Evolutionary conservation across 805 yeast species (phyloP).

Genomic region (Blastobotrys parvus): DNA sequence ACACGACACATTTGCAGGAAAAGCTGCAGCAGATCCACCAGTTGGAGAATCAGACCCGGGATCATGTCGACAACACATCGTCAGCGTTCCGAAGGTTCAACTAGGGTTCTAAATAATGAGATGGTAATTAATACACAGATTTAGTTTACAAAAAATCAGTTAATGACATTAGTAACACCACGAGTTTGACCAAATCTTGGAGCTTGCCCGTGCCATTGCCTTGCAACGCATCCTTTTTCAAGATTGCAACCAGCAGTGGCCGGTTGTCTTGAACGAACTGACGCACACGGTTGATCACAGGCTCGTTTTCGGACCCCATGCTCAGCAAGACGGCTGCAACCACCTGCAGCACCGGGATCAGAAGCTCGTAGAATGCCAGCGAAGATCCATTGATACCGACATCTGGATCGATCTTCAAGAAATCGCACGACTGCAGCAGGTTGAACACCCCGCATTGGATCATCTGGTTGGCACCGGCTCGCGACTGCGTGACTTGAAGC

Average conservation of each 20-base stretch:
- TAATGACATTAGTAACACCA: constrained; percentile 46
- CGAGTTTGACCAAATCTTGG: constrained; percentile 45
- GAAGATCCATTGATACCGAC: constrained; percentile 51
- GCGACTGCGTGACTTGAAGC: constrained; percentile 65
- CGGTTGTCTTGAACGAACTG: constrained; percentile 44
- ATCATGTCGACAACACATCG: not conserved
- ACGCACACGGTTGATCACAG: constrained; percentile 46
- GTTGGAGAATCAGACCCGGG: constrained; percentile 12
- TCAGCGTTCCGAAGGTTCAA: not conserved
- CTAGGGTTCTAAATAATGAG: too few relatives aligned
- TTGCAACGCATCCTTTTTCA: constrained; percentile 44
- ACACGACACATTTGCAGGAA: constrained; percentile 58
- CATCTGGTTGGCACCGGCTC: constrained; percentile 68
- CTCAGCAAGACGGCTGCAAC: constrained; percentile 59
- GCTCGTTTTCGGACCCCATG: constrained; percentile 66
- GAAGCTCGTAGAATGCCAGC: constrained; percentile 42
- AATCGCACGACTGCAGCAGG: constrained; percentile 45
- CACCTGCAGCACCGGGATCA: constrained; percentile 68
- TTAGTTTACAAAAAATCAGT: constrained; percentile 25
- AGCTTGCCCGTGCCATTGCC: constrained; percentile 30
- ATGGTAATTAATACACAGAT: not conserved
- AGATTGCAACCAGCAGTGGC: constrained; percentile 49
- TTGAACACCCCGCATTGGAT: constrained; percentile 67
- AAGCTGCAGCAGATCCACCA: constrained; percentile 41
- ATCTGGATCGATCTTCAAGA: constrained; percentile 68